Percentiles rank a stretch among this genome's conserved stretches.
These are phyloP conservation scores for Paraconiothyrium sp. DNA, from an alignment of 2,329 filamentous ascomycete genomes.

Conservation along the genomic window DNA sequence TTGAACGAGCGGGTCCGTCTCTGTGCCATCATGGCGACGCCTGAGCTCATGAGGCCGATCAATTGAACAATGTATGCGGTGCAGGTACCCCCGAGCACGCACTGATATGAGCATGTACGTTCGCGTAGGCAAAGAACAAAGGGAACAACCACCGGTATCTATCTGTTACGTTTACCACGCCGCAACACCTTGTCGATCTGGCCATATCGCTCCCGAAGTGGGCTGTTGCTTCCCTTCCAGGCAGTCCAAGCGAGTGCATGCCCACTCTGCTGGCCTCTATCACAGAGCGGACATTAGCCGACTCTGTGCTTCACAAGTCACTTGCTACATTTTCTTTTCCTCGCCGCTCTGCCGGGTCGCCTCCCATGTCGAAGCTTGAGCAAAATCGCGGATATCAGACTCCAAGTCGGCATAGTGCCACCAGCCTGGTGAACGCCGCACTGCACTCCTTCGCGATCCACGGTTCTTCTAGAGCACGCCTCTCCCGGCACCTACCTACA, in stretches of 20 bases:
- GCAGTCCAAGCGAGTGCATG: background rate
- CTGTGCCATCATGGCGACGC: background rate
- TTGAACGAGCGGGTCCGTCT: background rate
- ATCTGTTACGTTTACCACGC: slow-evolving; percentile 6
- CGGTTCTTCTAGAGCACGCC: slow-evolving; percentile 8
- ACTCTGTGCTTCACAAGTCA: slow-evolving; percentile 18
- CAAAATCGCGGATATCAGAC: slow-evolving; percentile 3
- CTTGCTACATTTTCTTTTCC: slow-evolving; percentile 25
- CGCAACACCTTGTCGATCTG: background rate
- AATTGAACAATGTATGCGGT: background rate
- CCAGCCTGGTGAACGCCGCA: slow-evolving; percentile 12
- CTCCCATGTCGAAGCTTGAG: slow-evolving; percentile 23
- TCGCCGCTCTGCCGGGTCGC: slow-evolving; percentile 28
- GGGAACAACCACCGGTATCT: background rate
- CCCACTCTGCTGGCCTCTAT: background rate
- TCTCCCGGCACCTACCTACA: slow-evolving; percentile 1
- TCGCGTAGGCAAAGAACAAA: background rate
- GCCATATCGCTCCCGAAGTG: slow-evolving; percentile 1
- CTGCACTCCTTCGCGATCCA: background rate
- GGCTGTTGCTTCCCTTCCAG: background rate
- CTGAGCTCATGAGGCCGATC: slow-evolving; percentile 7
- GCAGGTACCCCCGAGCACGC: background rate
- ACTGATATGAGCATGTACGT: background rate
- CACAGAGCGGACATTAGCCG: slow-evolving; percentile 7
- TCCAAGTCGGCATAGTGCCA: slow-evolving; percentile 1